Percentiles rank a stretch among this genome's conserved stretches.
Evolutionary conservation across 148 eudicot species (phyloP).

Genomic region (Camellia sinensis): DNA sequence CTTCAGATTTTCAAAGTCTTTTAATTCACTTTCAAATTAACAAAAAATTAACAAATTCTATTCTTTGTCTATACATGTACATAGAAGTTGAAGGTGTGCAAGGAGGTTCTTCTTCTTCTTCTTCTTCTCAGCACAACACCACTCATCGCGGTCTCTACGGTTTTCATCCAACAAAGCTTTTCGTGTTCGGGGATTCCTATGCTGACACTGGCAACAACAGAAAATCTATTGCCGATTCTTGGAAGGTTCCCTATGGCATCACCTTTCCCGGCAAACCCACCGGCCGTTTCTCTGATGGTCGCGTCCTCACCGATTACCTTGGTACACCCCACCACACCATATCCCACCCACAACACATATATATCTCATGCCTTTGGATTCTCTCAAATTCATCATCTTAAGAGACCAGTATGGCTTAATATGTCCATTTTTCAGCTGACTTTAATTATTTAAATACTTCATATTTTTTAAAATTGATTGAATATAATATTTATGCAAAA

Average conservation of each 20-base stretch:
- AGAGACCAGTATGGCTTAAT: too few species aligned
- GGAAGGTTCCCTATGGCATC: slow-evolving; percentile 74
- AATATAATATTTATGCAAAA: too few species aligned
- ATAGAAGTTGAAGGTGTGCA: not conserved
- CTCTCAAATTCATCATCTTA: too few species aligned
- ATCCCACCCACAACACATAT: too few species aligned
- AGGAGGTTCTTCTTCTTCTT: not conserved
- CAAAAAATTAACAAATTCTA: not conserved
- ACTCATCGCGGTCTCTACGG: slow-evolving; percentile 1
- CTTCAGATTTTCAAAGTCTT: not conserved
- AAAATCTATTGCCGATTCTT: slow-evolving; percentile 29
- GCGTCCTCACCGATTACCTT: slow-evolving; percentile 71
- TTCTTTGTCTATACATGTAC: not conserved
- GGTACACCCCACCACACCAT: slow-evolving; percentile 31
- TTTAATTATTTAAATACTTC: too few species aligned
- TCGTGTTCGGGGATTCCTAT: slow-evolving; percentile 91
- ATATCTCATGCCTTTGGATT: too few species aligned
- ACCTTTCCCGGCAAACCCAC: slow-evolving; percentile 81
- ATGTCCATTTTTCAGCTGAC: too few species aligned
- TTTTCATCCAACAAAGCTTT: slow-evolving; percentile 39
- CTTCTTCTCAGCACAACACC: slow-evolving; percentile 2
- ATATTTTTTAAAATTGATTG: too few species aligned
- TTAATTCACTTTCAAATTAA: not conserved
- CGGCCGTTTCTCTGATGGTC: slow-evolving; percentile 91
- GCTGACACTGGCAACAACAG: slow-evolving; percentile 72